phyloP scores from a whole-genome alignment of 225 moss, liverwort and hornwort genomes.

The Polytrichum commune region DNA sequence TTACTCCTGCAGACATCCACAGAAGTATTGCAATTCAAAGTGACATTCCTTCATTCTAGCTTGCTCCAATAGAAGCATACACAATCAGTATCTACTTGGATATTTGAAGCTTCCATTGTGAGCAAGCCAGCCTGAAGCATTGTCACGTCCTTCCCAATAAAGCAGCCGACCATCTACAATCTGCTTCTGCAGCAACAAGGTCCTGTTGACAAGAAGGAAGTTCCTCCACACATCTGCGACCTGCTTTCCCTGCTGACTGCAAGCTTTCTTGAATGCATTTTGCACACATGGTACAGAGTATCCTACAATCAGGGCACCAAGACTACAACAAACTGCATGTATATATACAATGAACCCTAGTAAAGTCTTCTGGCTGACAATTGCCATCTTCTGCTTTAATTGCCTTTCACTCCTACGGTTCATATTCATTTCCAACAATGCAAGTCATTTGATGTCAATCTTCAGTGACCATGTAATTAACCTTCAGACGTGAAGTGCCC shows the following conservation, averaged over 20 bases:
- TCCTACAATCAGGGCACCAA: neutral
- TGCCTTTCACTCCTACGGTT: neutral
- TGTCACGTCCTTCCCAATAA: no score
- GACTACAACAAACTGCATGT: neutral
- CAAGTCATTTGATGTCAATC: neutral
- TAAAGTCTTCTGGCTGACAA: neutral
- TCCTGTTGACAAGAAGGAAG: neutral
- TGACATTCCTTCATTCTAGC: no score
- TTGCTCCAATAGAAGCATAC: no score
- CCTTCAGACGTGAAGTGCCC: no score
- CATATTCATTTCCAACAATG: neutral
- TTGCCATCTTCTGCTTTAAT: neutral
- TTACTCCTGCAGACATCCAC: no score
- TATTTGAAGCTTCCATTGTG: no score
- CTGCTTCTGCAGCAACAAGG: neutral
- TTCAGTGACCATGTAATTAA: neutral
- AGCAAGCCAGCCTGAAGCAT: no score
- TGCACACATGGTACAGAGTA: conserved; percentile 1
- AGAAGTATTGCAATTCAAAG: no score
- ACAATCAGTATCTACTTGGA: no score
- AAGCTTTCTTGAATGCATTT: neutral
- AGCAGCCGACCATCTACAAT: no score
- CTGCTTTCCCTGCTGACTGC: neutral
- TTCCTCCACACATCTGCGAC: neutral
- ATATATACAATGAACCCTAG: neutral